phyloP scores from a whole-genome alignment of 345 rosid species.

The Populus tremula region DNA sequence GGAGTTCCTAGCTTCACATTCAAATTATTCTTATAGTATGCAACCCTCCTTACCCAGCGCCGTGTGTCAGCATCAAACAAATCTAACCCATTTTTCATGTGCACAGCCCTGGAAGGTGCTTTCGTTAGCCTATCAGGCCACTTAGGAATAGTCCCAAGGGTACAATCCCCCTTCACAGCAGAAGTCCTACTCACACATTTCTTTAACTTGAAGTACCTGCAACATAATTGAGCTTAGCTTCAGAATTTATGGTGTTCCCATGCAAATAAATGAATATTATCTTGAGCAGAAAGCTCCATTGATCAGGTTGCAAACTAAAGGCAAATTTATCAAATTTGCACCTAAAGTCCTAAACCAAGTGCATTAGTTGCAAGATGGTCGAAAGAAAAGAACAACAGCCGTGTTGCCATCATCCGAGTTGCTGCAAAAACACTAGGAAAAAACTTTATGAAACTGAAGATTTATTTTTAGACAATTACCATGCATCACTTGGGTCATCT shows the following conservation, averaged over 20 bases:
- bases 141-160: slow-evolving; percentile 61
- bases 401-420: neutral
- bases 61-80: slow-evolving; percentile 84
- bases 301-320: neutral
- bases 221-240: slow-evolving; percentile 12
- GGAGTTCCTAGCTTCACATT: slow-evolving; percentile 69
- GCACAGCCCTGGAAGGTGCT: slow-evolving; percentile 65
- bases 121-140: slow-evolving; percentile 80
- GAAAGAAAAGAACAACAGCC: neutral
- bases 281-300: neutral
- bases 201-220: slow-evolving; percentile 80
- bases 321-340: slow-evolving; percentile 5
- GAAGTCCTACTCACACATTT: slow-evolving; percentile 62
- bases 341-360: neutral
- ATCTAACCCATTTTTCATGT: slow-evolving; percentile 68
- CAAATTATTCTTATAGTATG: slow-evolving; percentile 66
- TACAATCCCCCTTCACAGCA: slow-evolving; percentile 59
- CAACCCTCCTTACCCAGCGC: slow-evolving; percentile 84
- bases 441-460: slow-evolving; percentile 8
- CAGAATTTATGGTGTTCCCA: neutral
- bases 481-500: slow-evolving; percentile 64
- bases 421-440: neutral
- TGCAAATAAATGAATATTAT: neutral
- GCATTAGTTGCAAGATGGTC: slow-evolving; percentile 1
- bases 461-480: slow-evolving; percentile 47